Evolutionary conservation across 1,284 basidiomycete genomes (phyloP).

Genomic region (Pascua guehoae): DNA sequence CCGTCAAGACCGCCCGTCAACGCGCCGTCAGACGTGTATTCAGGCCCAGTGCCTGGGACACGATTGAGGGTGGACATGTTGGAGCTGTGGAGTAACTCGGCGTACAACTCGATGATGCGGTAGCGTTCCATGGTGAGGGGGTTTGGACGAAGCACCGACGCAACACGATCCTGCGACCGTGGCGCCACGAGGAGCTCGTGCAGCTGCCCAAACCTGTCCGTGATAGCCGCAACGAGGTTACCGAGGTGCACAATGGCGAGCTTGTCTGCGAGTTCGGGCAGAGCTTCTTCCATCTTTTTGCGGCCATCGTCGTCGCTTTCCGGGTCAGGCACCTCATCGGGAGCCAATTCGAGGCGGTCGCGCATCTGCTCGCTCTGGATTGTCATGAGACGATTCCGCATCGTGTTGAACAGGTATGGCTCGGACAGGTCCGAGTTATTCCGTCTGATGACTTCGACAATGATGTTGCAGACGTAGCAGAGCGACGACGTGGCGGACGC

Average conservation of each 20-base stretch:
- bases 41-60: constrained; percentile 59
- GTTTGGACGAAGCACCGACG: constrained; percentile 65
- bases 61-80: constrained; percentile 97
- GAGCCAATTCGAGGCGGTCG: constrained; percentile 2
- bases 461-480: constrained; percentile 79
- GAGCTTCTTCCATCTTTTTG: constrained; percentile 69
- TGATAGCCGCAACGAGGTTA: constrained; percentile 72
- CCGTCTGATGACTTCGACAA: constrained; percentile 95
- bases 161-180: constrained; percentile 64
- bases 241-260: constrained; percentile 93
- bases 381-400: constrained; percentile 83
- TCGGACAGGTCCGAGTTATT: constrained; percentile 99
- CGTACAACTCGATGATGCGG: constrained; percentile 95
- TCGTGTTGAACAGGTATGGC: constrained; percentile 93
- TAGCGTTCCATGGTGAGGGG: constrained; percentile 94
- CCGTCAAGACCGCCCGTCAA: constrained; percentile 74
- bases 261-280: constrained; percentile 80
- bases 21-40: constrained; percentile 76
- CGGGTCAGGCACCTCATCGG: constrained; percentile 52
- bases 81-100: constrained; percentile 94
- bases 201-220: constrained; percentile 66
- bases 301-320: constrained; percentile 66
- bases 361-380: constrained; percentile 46
- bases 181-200: constrained; percentile 70
- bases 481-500: constrained; percentile 84